Evolutionary conservation across 352 stramenopile genomes (phyloP).

Genomic region (Phytophthora brassicae): DNA sequence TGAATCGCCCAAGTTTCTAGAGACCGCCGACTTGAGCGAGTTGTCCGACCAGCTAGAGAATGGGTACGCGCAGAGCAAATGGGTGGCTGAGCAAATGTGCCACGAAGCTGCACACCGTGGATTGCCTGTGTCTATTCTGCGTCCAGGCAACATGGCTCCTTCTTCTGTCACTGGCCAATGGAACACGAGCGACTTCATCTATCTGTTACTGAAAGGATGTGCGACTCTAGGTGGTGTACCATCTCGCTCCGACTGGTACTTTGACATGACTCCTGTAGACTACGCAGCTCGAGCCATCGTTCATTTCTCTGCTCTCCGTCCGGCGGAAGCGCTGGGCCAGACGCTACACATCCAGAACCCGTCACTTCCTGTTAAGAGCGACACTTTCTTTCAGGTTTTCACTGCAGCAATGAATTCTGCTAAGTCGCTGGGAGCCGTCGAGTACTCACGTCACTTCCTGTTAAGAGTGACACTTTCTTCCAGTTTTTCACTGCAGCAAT

Average conservation of each 20-base stretch:
- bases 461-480: constrained; percentile 59
- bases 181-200: constrained; percentile 92
- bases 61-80: constrained; percentile 91
- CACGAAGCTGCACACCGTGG: constrained; percentile 73
- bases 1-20: constrained; percentile 31
- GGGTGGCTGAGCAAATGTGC: constrained; percentile 90
- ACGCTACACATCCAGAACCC: constrained; percentile 81
- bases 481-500: constrained; percentile 37
- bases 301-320: constrained; percentile 64
- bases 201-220: constrained; percentile 84
- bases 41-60: constrained; percentile 69
- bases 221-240: constrained; percentile 61
- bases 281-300: constrained; percentile 88
- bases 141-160: constrained; percentile 90
- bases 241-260: constrained; percentile 67
- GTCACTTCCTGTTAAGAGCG: constrained; percentile 37
- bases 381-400: constrained; percentile 55
- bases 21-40: constrained; percentile 61
- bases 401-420: constrained; percentile 24
- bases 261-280: constrained; percentile 93
- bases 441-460: too few species aligned
- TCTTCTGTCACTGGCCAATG: constrained; percentile 62
- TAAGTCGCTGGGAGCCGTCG: constrained; percentile 32
- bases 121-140: constrained; percentile 85
- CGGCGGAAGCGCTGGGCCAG: constrained; percentile 56